Evolutionary conservation across 208 protist genomes (phyloP).

Genomic region (Endotrypanum monterogeii): DNA sequence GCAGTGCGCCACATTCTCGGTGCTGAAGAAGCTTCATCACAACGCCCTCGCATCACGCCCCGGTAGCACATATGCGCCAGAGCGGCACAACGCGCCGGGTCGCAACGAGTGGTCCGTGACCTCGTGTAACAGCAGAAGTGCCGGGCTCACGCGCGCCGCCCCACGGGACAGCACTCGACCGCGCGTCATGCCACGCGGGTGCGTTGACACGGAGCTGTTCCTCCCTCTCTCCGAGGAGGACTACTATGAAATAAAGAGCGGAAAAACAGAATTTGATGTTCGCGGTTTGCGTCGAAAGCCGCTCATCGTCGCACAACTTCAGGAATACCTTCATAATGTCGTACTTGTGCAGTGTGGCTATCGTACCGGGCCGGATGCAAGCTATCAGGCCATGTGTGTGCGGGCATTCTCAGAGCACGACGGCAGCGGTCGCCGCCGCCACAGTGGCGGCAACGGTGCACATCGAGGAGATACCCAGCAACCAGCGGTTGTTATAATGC

Average conservation of each 20-base stretch:
- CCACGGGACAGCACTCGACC: slow-evolving; percentile 16
- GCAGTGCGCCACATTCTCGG: neutral
- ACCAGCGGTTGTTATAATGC: slow-evolving; percentile 19
- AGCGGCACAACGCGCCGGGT: neutral
- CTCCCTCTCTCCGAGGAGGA: slow-evolving; percentile 46
- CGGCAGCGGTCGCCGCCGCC: neutral
- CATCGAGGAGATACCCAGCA: slow-evolving; percentile 17
- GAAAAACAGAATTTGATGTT: slow-evolving; percentile 66
- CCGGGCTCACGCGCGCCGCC: slow-evolving; percentile 11
- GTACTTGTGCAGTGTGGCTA: slow-evolving; percentile 77
- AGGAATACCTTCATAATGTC: slow-evolving; percentile 72
- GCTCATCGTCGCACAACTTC: slow-evolving; percentile 56
- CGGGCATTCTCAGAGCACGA: slow-evolving; percentile 26
- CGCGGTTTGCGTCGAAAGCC: slow-evolving; percentile 43
- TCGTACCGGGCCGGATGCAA: slow-evolving; percentile 41
- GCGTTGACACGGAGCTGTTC: slow-evolving; percentile 70
- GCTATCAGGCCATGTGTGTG: slow-evolving; percentile 33
- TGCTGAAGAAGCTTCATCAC: too few relatives aligned
- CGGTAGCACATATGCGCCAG: neutral
- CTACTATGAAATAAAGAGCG: slow-evolving; percentile 75
- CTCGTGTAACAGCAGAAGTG: neutral
- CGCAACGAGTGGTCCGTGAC: neutral
- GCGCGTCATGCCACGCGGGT: slow-evolving; percentile 45
- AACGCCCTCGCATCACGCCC: neutral
- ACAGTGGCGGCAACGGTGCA: neutral